Conservation (phyloP, 192 early-diverging fungal genomes). For the Haplosporangium gracile region DNA sequence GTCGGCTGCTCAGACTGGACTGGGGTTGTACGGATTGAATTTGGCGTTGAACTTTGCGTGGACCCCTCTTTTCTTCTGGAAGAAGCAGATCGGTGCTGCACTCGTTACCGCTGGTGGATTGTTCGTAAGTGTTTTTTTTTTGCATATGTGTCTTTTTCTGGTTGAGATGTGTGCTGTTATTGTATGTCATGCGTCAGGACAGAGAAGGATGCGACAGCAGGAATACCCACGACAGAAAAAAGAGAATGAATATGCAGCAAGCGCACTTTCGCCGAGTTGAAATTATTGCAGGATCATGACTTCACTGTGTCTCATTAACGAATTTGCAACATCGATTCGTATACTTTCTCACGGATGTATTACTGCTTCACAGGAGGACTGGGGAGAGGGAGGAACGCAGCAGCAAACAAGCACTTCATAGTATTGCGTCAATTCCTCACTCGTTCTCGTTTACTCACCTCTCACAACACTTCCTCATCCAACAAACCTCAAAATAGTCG, state of each 20-base stretch:
- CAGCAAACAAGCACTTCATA: background rate
- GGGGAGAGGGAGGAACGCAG: background rate
- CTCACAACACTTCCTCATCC: background rate
- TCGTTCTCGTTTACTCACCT: background rate
- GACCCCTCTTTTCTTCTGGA: conserved; percentile 44
- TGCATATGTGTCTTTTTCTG: background rate
- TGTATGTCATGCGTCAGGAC: background rate
- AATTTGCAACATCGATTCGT: no score
- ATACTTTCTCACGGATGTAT: background rate
- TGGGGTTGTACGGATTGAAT: conserved; percentile 38
- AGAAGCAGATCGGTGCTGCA: conserved; percentile 35
- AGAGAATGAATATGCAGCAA: background rate
- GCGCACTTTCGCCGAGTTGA: background rate
- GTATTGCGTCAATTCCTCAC: background rate
- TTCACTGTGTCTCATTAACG: background rate
- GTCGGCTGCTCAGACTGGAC: conserved; percentile 23
- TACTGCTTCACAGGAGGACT: background rate
- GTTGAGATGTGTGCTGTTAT: no score
- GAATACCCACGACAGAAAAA: background rate
- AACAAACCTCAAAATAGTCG: background rate
- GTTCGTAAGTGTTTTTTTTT: conserved; percentile 30
- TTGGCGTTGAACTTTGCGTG: conserved; percentile 50
- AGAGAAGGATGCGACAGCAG: background rate
- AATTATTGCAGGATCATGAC: background rate
- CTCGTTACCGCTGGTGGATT: conserved; percentile 39